phyloP scores from a whole-genome alignment of 139 green algal genomes.

The Deuterostichococcus epilithicus region DNA sequence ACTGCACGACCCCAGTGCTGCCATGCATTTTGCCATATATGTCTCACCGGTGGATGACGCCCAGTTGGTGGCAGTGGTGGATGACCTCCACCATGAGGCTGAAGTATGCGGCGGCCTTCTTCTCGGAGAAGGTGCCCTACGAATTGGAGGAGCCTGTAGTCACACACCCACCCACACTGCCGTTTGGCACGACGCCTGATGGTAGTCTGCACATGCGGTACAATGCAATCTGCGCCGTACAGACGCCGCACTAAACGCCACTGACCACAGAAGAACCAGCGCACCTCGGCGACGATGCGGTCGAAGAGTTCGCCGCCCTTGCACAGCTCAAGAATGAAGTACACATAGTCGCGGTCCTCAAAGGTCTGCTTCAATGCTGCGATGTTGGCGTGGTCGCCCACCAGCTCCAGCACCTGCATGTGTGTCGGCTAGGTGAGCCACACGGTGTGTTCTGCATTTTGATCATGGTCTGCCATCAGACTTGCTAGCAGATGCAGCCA shows the following conservation, averaged over 20 bases:
- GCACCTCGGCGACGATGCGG: slow-evolving; percentile 41
- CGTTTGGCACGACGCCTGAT: too few relatives aligned
- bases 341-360: slow-evolving; percentile 41
- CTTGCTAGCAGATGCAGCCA: background rate
- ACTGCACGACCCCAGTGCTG: background rate
- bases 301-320: slow-evolving; percentile 80
- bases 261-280: too few relatives aligned
- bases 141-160: background rate
- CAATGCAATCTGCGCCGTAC: too few relatives aligned
- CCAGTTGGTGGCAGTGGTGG: slow-evolving; percentile 58
- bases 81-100: slow-evolving; percentile 64
- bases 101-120: slow-evolving; percentile 51
- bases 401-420: slow-evolving; percentile 32
- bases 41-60: slow-evolving; percentile 56
- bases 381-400: slow-evolving; percentile 43
- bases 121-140: slow-evolving; percentile 57
- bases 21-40: too few relatives aligned
- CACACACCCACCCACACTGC: too few relatives aligned
- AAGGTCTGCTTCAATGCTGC: slow-evolving; percentile 34
- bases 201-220: too few relatives aligned
- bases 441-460: background rate
- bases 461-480: background rate
- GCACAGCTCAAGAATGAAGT: slow-evolving; percentile 56
- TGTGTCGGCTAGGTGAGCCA: slow-evolving; percentile 16
- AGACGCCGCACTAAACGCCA: too few relatives aligned